These are phyloP conservation scores for Bipolaris sorokiniana DNA, from an alignment of 2,329 filamentous ascomycete species.

Conservation along the genomic window DNA sequence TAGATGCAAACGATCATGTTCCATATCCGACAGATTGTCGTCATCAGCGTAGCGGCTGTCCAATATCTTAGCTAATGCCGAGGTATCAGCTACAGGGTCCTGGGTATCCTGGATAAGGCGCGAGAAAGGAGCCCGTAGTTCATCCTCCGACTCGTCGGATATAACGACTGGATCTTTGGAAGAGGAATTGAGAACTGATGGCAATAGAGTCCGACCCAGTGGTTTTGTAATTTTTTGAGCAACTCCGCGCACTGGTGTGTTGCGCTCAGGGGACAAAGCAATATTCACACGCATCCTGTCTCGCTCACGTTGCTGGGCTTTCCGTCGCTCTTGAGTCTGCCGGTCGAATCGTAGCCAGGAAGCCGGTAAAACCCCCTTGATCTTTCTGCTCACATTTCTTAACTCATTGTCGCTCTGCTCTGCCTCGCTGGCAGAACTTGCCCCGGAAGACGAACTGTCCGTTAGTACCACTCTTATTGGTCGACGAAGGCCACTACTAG, in stretches of 20 bases:
- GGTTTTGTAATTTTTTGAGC: slow-evolving; percentile 37
- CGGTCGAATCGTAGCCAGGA: slow-evolving; percentile 58
- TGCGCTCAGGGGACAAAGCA: slow-evolving; percentile 27
- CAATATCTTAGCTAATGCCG: slow-evolving; percentile 31
- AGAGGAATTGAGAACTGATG: neutral
- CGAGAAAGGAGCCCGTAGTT: slow-evolving; percentile 11
- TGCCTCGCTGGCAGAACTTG: slow-evolving; percentile 34
- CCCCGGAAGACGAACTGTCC: slow-evolving; percentile 28
- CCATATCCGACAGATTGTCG: slow-evolving; percentile 50
- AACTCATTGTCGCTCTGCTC: slow-evolving; percentile 44
- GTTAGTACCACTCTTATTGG: slow-evolving; percentile 25
- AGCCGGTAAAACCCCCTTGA: slow-evolving; percentile 57
- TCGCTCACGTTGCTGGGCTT: slow-evolving; percentile 24
- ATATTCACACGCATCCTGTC: slow-evolving; percentile 17
- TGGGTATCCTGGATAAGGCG: slow-evolving; percentile 22
- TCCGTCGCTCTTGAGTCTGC: slow-evolving; percentile 41
- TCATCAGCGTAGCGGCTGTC: slow-evolving; percentile 35
- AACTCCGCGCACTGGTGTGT: slow-evolving; percentile 43
- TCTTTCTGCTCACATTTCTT: slow-evolving; percentile 48
- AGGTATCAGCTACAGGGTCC: slow-evolving; percentile 24
- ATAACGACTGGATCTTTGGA: slow-evolving; percentile 35
- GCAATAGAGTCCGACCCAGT: slow-evolving; percentile 1
- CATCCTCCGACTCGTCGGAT: slow-evolving; percentile 47
- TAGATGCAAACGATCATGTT: slow-evolving; percentile 53
- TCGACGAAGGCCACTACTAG: slow-evolving; percentile 18